Percentiles rank a stretch among this genome's conserved stretches.
These are phyloP conservation scores for Fusarium sp. DNA, from an alignment of 2,329 filamentous ascomycete species.

Conservation along the genomic window DNA sequence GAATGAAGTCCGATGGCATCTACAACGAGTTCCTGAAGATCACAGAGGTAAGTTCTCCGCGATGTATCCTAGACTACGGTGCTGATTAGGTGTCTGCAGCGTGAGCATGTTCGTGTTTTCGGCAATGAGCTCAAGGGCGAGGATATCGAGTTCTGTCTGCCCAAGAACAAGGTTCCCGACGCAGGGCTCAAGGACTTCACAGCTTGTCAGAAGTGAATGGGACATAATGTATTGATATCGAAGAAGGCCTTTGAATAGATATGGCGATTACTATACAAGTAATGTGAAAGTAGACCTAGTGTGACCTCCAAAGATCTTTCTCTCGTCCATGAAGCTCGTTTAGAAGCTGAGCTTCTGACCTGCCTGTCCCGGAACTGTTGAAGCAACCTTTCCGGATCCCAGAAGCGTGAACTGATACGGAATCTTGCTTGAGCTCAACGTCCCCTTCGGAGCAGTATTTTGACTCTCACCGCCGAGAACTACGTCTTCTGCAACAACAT, in stretches of 20 bases:
- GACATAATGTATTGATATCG: too few species aligned
- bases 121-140: constrained; percentile 42
- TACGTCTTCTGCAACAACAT: constrained; percentile 30
- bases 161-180: constrained; percentile 36
- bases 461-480: constrained; percentile 22
- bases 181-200: constrained; percentile 43
- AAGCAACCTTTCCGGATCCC: constrained; percentile 22
- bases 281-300: fast-evolving
- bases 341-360: constrained; percentile 29
- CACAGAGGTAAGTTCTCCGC: constrained; percentile 33
- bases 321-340: fast-evolving
- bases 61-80: fast-evolving
- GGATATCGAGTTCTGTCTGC: constrained; percentile 44
- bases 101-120: constrained; percentile 46
- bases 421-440: neutral
- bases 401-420: constrained; percentile 30
- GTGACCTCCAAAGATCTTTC: neutral
- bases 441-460: constrained; percentile 25
- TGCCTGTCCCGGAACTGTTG: constrained; percentile 23
- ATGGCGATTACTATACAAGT: fast-evolving
- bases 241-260: neutral
- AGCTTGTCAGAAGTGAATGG: neutral
- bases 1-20: constrained; percentile 50
- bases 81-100: constrained; percentile 18
- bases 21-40: constrained; percentile 50